Percentiles rank a stretch among this genome's conserved stretches.
Conservation (phyloP, 1,139 yeast species). For the Geotrichum aggregatum region DNA sequence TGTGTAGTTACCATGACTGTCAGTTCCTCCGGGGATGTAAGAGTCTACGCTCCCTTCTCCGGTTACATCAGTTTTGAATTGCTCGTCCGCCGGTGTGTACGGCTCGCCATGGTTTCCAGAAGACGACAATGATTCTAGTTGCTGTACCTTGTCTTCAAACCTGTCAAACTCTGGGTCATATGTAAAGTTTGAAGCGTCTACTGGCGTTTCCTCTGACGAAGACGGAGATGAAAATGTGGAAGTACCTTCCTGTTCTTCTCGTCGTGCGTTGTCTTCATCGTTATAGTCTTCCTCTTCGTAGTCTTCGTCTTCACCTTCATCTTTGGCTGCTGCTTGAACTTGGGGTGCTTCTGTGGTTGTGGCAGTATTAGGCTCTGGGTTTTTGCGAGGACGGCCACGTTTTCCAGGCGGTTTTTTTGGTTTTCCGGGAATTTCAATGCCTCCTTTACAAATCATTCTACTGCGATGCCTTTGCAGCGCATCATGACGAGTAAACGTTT, state of each 20-base stretch:
- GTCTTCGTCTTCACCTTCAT: constrained; percentile 9
- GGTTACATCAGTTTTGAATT: constrained; percentile 1
- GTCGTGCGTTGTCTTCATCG: not conserved
- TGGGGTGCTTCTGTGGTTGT: not conserved
- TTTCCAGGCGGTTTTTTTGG: constrained; percentile 34
- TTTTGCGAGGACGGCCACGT: constrained; percentile 34
- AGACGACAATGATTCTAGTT: not conserved
- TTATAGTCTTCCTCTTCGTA: not conserved
- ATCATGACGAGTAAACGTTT: constrained; percentile 83
- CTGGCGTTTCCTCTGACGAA: constrained; percentile 1
- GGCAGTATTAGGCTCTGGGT: constrained; percentile 17
- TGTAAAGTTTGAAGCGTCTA: not conserved
- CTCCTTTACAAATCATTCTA: constrained; percentile 75
- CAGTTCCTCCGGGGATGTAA: not conserved
- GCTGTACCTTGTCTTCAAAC: not conserved
- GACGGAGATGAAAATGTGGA: not conserved
- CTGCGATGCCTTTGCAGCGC: constrained; percentile 79
- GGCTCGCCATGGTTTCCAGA: not conserved
- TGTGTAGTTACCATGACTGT: not conserved
- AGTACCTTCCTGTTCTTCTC: constrained; percentile 4
- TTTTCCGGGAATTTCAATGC: constrained; percentile 44
- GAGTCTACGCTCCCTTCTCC: not conserved
- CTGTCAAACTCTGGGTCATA: not conserved
- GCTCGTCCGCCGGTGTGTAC: constrained; percentile 1
- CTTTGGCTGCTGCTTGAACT: not conserved